A percentile compares a stretch with the other conserved stretches of the same genome.
Conservation (phyloP, 2,329 filamentous ascomycete species). For the Sporothrix pseudoabietina region DNA sequence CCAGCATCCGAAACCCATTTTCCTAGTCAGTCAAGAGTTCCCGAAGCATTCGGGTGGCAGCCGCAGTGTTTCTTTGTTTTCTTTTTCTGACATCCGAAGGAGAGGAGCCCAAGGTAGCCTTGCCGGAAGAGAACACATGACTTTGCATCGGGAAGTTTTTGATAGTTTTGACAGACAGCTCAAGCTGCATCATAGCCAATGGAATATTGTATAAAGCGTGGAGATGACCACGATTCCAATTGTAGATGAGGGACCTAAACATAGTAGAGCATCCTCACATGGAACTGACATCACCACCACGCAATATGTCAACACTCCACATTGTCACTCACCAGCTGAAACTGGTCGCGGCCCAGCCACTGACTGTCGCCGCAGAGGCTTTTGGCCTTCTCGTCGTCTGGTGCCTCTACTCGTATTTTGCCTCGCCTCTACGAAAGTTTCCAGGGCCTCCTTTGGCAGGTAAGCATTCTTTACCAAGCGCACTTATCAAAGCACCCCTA, state of each 20-base stretch:
- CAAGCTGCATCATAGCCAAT: background rate
- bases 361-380: background rate
- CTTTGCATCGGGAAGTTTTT: background rate
- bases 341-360: background rate
- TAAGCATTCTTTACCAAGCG: background rate
- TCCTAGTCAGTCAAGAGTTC: background rate
- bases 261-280: background rate
- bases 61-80: no score
- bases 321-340: background rate
- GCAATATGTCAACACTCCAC: constrained; percentile 4
- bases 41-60: background rate
- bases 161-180: background rate
- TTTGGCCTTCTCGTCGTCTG: background rate
- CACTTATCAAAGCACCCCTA: background rate
- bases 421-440: background rate
- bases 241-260: background rate
- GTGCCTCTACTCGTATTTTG: background rate
- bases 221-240: background rate
- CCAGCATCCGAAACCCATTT: background rate
- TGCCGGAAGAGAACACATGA: background rate
- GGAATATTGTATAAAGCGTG: background rate
- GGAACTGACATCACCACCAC: background rate
- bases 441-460: background rate
- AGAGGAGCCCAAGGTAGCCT: background rate
- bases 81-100: background rate